These are phyloP conservation scores for Salix suchowensis DNA, from an alignment of 345 rosid genomes.

Conservation along the genomic window DNA sequence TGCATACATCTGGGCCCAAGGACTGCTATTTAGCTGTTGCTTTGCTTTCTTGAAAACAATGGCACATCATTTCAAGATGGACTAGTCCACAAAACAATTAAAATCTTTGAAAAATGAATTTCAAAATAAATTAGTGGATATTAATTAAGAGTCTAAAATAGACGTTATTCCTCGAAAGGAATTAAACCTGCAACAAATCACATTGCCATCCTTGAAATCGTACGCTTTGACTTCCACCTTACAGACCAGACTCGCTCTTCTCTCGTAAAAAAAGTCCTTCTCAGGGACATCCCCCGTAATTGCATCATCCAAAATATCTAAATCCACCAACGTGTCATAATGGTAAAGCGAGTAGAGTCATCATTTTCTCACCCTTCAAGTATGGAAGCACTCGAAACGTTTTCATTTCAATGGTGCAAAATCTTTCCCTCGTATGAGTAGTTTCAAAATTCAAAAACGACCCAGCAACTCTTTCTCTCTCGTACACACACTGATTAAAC, in stretches of 20 bases:
- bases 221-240: not conserved
- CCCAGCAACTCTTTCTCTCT: conserved; percentile 21
- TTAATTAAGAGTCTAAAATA: no score
- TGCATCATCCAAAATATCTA: not conserved
- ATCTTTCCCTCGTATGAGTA: conserved; percentile 35
- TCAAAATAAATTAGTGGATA: no score
- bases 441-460: conserved; percentile 43
- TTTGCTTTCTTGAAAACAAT: conserved; percentile 13
- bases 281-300: not conserved
- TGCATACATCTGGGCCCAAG: not conserved
- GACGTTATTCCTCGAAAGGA: not conserved
- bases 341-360: not conserved
- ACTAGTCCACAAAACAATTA: not conserved
- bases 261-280: not conserved
- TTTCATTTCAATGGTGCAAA: not conserved
- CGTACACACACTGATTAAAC: not conserved
- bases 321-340: not conserved
- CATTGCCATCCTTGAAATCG: not conserved
- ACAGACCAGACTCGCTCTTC: not conserved
- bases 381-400: not conserved
- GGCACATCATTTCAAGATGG: not conserved
- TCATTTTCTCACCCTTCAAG: not conserved
- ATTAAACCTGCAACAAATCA: not conserved
- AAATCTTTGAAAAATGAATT: no score
- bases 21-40: not conserved